These are phyloP conservation scores for Fusarium sp. DNA, from an alignment of 2,329 filamentous ascomycete genomes.

Conservation along the genomic window DNA sequence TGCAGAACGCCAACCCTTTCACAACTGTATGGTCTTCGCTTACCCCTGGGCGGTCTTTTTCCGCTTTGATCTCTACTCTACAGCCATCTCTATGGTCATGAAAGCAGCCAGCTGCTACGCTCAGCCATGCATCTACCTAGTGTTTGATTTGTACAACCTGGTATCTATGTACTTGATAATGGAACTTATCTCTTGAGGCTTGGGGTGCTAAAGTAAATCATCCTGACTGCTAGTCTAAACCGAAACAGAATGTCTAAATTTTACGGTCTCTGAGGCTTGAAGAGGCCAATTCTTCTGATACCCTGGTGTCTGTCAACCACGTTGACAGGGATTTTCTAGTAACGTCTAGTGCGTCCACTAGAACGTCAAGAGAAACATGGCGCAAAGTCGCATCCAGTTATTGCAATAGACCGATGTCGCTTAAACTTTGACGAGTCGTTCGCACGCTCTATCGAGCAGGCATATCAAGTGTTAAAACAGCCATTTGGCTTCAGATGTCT, in stretches of 20 bases:
- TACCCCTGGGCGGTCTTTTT: background rate
- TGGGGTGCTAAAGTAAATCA: background rate
- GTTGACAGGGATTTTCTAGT: background rate
- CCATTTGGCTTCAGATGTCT: conserved; percentile 16
- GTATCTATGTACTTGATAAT: background rate
- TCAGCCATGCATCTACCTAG: background rate
- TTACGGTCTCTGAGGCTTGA: background rate
- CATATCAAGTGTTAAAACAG: background rate
- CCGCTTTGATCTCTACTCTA: background rate
- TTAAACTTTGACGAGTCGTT: conserved; percentile 11
- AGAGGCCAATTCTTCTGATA: background rate
- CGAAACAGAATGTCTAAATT: background rate
- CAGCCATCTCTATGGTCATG: background rate
- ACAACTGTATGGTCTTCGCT: background rate
- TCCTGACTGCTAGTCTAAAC: background rate
- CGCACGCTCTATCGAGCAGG: background rate
- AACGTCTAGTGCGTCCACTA: conserved; percentile 18
- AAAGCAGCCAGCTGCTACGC: background rate
- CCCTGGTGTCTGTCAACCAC: background rate
- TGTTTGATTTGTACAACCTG: background rate
- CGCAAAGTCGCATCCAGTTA: conserved; percentile 10
- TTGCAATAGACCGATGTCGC: conserved; percentile 3
- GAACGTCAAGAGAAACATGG: conserved; percentile 32
- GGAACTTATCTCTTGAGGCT: background rate
- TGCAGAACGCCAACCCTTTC: background rate